Base-by-base conservation (phyloP, 495 filamentous ascomycete genomes). In the Chaetomidium leptoderma region DNA sequence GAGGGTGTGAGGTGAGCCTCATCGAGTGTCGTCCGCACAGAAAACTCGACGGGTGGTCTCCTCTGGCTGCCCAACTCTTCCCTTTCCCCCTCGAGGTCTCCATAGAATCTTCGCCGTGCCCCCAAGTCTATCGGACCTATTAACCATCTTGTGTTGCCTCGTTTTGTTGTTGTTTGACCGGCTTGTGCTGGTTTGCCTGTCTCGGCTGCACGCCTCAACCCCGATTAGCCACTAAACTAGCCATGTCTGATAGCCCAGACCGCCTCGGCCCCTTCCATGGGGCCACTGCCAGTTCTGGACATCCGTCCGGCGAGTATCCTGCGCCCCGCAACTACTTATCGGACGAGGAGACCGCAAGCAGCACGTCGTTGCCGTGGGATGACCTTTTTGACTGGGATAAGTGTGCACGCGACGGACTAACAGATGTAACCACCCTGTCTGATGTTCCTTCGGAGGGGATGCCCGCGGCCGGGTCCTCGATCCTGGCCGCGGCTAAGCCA, bases 361-460 rank as follows among this genome's bases (percentile, higher is more conserved):
- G 21, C 33, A 45, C 63, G 32, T 49, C 64, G 37, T 17, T 52
- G 13, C 29, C 42, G 6, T 49, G 35, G 36, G 52, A 59, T 21
- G 55, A 55, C 16, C 30, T 61, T 46, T 63, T 63, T 49, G 59
- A 67, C 63, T 62, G 26, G 39, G 27, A n/a, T 47, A 29, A n/a
- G 6, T 63, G 30, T 42, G 59, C 27, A 36, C 14, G 33, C 39
- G 47, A 32, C 29, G 33, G 29, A 16, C 33, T 23, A 26, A 62
- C 60, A 30, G 55, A 63, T 60, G 63, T 54, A 59, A 62, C 46
- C 58, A 59, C 60, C 19, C 59, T 29, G 21, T 62, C 63, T 19
- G 51, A 65, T 14, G 37, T 27, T 43, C 50, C 55, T 39, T 59
- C 60, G 16, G 58, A 60, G 33, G 47, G 19, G 6, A 46, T 24